Base-by-base conservation (phyloP, 305 asterid species). In the Euphrasia arctica region DNA sequence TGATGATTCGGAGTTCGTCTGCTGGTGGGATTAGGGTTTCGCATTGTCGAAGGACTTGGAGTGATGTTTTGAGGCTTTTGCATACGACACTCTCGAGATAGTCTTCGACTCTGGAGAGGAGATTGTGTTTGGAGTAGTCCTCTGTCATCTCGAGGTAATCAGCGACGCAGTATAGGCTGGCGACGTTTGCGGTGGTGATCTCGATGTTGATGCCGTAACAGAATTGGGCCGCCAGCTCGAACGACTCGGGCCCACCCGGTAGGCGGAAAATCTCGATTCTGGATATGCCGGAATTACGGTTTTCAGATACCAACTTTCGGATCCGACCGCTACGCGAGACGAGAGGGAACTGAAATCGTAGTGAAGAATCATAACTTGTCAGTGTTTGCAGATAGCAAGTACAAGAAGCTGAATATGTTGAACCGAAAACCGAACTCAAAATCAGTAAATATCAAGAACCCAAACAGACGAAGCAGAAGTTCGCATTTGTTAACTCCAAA, bases 91-190 rank as follows among this genome's bases (percentile, higher is more conserved):
- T 70, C 34, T 89, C 84, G 14, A 92, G 83, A 68, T 85, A 90
- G 57, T 85, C 91, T 28, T 87, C 96, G 5, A 93, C 84, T 32
- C 91, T 78, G 28, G 95, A 58, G 36, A 69, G 73, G 25, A 92
- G 91, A 60, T 90, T 92, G 67, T 75, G 63, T 58, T 75, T 81
- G 2, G 95, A 84, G 70, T 78, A 82, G 10, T 85, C 98, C 57
- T 89, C 97, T 0, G 85, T 83, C 97, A 92, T 87, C 64, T 87
- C 95, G 0, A 91, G 92, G 85, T 85, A 84, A 64, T 87, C 87
- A 2, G 95, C 76, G 5, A 68, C 82, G 52, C 98, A 87, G 39
- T 78, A 78, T 7, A 91, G 85, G 54, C 81, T 82, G 64, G 92
- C 95, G 27, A 83, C 90, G 73, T 85, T 87, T 42, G 84, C 61